Percentiles rank a stretch among this genome's conserved stretches.
phyloP scores from a whole-genome alignment of 176 grass and related monocot species.

The maize (Zea mays) region DNA sequence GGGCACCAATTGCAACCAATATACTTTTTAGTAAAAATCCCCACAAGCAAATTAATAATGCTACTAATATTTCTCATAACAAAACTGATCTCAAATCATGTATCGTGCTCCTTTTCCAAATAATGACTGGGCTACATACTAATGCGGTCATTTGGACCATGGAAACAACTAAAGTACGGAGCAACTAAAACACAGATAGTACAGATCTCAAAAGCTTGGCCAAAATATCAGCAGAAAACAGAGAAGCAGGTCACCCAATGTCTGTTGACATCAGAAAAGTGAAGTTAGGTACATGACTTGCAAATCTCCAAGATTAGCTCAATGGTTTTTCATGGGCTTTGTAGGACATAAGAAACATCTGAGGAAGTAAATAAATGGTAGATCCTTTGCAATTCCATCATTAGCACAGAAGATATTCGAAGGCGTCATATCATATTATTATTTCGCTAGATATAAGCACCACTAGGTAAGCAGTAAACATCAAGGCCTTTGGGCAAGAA shows the following conservation, averaged over 20 bases:
- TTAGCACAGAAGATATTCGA: background rate
- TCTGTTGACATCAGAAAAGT: background rate
- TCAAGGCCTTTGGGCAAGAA: background rate
- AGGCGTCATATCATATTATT: background rate
- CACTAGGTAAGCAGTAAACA: background rate
- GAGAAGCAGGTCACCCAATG: background rate
- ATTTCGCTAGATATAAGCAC: background rate
- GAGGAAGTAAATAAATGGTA: background rate
- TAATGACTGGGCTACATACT: background rate
- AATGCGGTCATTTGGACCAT: background rate
- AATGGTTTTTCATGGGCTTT: background rate
- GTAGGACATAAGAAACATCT: background rate
- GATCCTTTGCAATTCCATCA: background rate
- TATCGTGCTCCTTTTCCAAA: background rate
- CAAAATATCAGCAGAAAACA: background rate
- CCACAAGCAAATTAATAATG: background rate
- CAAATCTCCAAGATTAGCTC: background rate
- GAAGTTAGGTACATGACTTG: background rate
- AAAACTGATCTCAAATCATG: conserved; percentile 4
- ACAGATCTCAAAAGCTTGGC: background rate
- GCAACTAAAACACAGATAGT: background rate
- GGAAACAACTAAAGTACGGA: background rate
- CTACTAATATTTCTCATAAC: background rate
- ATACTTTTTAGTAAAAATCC: background rate
- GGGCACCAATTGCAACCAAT: background rate